These are phyloP conservation scores for Globisporangium orthogonon DNA, from an alignment of 352 stramenopile species.

Conservation along the genomic window DNA sequence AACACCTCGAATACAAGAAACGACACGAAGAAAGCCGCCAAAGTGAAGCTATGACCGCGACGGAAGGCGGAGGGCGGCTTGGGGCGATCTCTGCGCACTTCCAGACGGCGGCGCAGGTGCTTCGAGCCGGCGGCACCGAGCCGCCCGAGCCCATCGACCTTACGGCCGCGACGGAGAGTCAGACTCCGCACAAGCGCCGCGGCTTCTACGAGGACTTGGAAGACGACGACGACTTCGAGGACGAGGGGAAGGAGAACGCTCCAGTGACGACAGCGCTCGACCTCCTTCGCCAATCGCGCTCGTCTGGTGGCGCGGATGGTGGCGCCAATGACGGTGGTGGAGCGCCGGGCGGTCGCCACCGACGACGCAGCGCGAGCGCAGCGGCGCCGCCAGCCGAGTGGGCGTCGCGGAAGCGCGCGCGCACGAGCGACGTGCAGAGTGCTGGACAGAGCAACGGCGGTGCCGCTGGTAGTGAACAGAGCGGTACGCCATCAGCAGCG, in stretches of 20 bases:
- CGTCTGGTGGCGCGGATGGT: not conserved
- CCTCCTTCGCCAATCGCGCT: constrained; percentile 26
- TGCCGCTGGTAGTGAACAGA: not conserved
- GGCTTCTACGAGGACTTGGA: constrained; percentile 59
- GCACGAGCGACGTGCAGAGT: not conserved
- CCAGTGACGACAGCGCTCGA: constrained; percentile 25
- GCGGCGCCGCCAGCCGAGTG: constrained; percentile 1
- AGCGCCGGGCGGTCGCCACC: constrained; percentile 11
- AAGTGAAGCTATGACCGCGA: no score
- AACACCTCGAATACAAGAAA: no score
- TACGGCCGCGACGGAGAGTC: constrained; percentile 8
- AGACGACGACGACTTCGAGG: constrained; percentile 25
- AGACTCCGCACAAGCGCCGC: not conserved
- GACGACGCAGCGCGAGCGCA: not conserved
- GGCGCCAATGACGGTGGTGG: not conserved
- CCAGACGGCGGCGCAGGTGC: constrained; percentile 20
- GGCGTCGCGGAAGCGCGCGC: constrained; percentile 5
- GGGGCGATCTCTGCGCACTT: constrained; percentile 57
- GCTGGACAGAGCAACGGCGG: not conserved
- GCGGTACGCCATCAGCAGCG: not conserved
- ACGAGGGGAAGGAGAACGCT: not conserved
- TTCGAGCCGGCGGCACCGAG: constrained; percentile 4
- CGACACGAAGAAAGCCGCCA: no score
- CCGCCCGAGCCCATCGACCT: constrained; percentile 40
- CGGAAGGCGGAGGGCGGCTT: constrained; percentile 11